Evolutionary conservation across 2,329 filamentous ascomycete genomes (phyloP), one percentile per base, ranked within the genome.

Genomic region (Scedosporium boydii): DNA sequence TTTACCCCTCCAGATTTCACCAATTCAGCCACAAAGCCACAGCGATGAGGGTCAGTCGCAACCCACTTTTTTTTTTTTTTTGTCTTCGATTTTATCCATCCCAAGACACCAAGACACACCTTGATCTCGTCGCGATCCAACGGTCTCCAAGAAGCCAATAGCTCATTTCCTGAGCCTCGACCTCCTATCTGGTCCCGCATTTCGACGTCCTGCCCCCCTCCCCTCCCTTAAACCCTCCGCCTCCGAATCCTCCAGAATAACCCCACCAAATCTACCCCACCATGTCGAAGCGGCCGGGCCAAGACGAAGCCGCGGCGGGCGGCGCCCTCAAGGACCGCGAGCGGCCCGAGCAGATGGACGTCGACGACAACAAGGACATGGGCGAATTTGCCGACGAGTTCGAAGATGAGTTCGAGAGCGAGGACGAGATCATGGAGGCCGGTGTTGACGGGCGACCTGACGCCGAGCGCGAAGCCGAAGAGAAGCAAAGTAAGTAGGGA

Each of bases 331-430:
- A 88, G 75, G 80, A 80, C 63, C 83, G 85, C 60, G 80, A 81
- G 23, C 82, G 85, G 44, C 84, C 83, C 4, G 84, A 87, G 65
- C 79, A 82, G 65, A 85, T 85, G 82, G 89, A 88, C 64, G 82
- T 90, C 60, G 85, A 90, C 69, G 75, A 78, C 68, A 78, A 79
- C 68, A 78, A 79, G 71, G 85, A 85, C 27, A 87, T 88, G 80
- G 85, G 86, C 71, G 90, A 98, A 68, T 98, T 96, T 66, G 95
- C 96, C 72, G 95, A 97, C 77, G 93, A 98, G 72, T 97, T 93
- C 68, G 91, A 93, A 75, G 90, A 93, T 70, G 90, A 93, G 72
- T 93, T 89, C 68, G 93, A 97, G 80, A 96, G 80, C 70, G 83
- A 86, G 66, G 93, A 97, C 73, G 93, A 98, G 75, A 90, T 98